phyloP scores from a whole-genome alignment of 2,329 filamentous ascomycete genomes.

The Metarhizium anisopliae region DNA sequence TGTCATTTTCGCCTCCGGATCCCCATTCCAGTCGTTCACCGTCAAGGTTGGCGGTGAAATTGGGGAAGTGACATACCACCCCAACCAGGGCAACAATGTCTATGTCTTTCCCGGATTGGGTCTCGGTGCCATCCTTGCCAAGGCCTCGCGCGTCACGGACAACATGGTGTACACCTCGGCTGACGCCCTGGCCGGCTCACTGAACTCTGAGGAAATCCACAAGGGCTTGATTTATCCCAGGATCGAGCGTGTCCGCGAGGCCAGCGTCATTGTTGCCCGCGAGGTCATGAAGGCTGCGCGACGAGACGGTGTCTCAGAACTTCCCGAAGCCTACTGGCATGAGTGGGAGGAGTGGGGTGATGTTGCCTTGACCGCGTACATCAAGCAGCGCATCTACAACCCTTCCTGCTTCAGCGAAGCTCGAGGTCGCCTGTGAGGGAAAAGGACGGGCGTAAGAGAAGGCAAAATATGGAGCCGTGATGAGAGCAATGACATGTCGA shows the following conservation, averaged over 20 bases:
- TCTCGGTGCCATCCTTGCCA: conserved; percentile 83
- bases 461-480: background rate
- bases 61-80: conserved; percentile 57
- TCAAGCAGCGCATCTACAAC: conserved; percentile 53
- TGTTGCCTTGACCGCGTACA: conserved; percentile 49
- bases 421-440: conserved; percentile 20
- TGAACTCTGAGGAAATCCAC: conserved; percentile 73
- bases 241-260: conserved; percentile 85
- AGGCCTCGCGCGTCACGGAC: conserved; percentile 79
- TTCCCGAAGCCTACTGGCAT: conserved; percentile 60
- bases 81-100: conserved; percentile 77
- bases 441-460: background rate
- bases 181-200: conserved; percentile 65
- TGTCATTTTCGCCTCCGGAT: conserved; percentile 89
- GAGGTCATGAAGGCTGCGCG: conserved; percentile 92
- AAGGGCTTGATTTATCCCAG: conserved; percentile 84
- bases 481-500: background rate
- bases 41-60: conserved; percentile 49
- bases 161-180: conserved; percentile 96
- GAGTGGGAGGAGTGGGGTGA: conserved; percentile 67
- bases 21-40: conserved; percentile 71
- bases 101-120: conserved; percentile 97
- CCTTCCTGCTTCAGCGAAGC: conserved; percentile 36
- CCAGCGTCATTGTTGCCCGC: conserved; percentile 75
- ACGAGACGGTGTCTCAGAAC: conserved; percentile 63